Evolutionary conservation across 1,139 yeast genomes (phyloP), one percentile per base, ranked within the genome.

Genomic region (Torulaspora globosa): DNA sequence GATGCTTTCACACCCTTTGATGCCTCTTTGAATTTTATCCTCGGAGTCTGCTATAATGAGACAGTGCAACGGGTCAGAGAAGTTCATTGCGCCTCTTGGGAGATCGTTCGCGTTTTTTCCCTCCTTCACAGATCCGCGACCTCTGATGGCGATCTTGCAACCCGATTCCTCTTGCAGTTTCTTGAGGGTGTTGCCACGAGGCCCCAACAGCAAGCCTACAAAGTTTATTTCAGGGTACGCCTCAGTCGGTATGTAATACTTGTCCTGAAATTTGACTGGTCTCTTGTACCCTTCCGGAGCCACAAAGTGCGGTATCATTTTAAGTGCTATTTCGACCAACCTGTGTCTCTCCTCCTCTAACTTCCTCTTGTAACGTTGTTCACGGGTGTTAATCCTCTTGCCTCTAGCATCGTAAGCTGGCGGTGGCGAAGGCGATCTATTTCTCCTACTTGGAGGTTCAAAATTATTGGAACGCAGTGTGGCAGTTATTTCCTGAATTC

Each of bases 151-250:
- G 51, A 90, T 82, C 51, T 76, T 77, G 18, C 97, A 96, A 0
- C 95, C 95, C 41, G 94, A 82, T 43, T 83, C 80, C 40, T 80
- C 82, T 62, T 90, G 96, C 67, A 94, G 70, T 57, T 80, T 80
- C 51, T 87, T 78, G 57, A 90, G 69, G 0, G 97, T 92, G 57
- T 85, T 84, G 16, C 97, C 99, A 72, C 99, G 82, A 27, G 99
- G 98, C 0, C 99, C 99, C 46, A 94, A 69, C 31, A 94, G 70
- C 44, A 86, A 74, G 0, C 99, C 99, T 45, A 92, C 87, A 61
- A 90, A 90, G 68, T 94, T 94, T 56, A 92, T 83, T 43, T 85
- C 94, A 0, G 97, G 97, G 66, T 88, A 84, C 51, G 89, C 95
- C 43, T 82, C 77, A 1, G 80, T 85, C 0, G 98, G 97, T 15